phyloP scores from a whole-genome alignment of 2,329 filamentous ascomycete species.

The Aureobasidium pullulans region DNA sequence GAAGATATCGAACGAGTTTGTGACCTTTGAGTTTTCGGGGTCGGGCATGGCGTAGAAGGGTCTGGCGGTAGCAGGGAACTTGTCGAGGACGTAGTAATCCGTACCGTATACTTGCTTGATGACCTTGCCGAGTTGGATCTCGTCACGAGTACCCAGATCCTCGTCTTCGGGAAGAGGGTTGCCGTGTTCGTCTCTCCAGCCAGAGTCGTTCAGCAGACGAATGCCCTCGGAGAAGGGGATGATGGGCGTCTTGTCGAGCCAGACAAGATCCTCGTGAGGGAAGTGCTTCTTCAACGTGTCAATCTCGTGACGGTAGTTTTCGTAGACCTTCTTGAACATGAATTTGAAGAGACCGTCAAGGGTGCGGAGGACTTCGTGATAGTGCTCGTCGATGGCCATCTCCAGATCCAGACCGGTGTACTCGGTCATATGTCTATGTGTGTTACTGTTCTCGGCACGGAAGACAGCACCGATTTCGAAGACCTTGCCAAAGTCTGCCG shows the following conservation, averaged over 20 bases:
- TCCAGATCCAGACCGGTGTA: slow-evolving; percentile 90
- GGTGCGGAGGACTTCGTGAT: slow-evolving; percentile 75
- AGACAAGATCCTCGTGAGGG: slow-evolving; percentile 78
- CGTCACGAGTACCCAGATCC: slow-evolving; percentile 76
- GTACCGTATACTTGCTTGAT: slow-evolving; percentile 81
- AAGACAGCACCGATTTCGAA: slow-evolving; percentile 90
- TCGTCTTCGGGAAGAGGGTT: slow-evolving; percentile 63
- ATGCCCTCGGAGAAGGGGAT: slow-evolving; percentile 75
- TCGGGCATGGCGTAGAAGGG: slow-evolving; percentile 92
- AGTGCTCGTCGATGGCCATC: slow-evolving; percentile 83
- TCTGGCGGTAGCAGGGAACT: slow-evolving; percentile 75
- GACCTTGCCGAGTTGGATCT: slow-evolving; percentile 76
- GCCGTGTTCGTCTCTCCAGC: slow-evolving; percentile 70
- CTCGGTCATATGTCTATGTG: slow-evolving; percentile 86
- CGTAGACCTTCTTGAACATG: slow-evolving; percentile 67
- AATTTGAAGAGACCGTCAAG: slow-evolving; percentile 76
- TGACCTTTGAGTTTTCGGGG: slow-evolving; percentile 61
- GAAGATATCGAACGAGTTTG: slow-evolving; percentile 94
- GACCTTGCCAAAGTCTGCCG: slow-evolving; percentile 79
- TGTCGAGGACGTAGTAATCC: slow-evolving; percentile 91
- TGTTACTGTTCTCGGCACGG: slow-evolving; percentile 92
- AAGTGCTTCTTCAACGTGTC: slow-evolving; percentile 75
- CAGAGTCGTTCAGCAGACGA: slow-evolving; percentile 69
- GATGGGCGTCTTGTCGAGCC: slow-evolving; percentile 76
- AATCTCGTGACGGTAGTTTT: slow-evolving; percentile 62